Evolutionary conservation across 139 green algal species (phyloP).

Genomic region (Desmodesmus armatus): DNA sequence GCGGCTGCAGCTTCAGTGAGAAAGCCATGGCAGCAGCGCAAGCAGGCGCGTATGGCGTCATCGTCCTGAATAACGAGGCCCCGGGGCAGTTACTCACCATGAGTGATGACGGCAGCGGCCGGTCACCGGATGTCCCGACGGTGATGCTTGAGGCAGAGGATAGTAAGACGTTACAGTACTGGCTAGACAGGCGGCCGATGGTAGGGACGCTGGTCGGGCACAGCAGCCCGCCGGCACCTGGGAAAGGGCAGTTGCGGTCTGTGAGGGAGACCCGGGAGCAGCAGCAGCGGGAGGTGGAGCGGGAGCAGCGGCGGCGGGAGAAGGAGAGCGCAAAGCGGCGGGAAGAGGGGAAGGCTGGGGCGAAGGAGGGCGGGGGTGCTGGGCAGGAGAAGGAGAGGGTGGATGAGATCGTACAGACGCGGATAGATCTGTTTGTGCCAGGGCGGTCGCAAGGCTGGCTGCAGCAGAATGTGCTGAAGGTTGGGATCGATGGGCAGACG

Average conservation of each 20-base stretch:
- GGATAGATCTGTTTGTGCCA: constrained; percentile 37
- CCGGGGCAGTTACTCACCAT: constrained; percentile 47
- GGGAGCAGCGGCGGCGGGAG: background rate
- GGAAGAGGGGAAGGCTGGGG: background rate
- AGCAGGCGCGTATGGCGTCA: constrained; percentile 52
- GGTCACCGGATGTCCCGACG: constrained; percentile 42
- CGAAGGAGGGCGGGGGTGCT: background rate
- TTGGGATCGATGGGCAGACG: background rate
- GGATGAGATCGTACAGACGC: background rate
- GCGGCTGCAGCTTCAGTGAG: constrained; percentile 70
- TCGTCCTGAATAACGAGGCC: constrained; percentile 63
- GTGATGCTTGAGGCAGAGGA: constrained; percentile 40
- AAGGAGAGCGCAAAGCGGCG: background rate
- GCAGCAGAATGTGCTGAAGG: background rate
- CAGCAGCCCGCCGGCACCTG: background rate
- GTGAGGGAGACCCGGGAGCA: background rate
- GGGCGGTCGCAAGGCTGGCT: constrained; percentile 15
- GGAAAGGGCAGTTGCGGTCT: background rate
- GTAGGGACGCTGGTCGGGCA: background rate
- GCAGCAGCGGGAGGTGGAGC: background rate
- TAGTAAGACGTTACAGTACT: constrained; percentile 12
- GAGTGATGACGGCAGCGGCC: constrained; percentile 38
- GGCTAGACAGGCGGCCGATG: constrained; percentile 22
- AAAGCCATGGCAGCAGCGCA: constrained; percentile 56
- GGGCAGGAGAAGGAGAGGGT: background rate